phyloP scores from a whole-genome alignment of 805 yeast genomes.

The Wickerhamiella kazuoi region DNA sequence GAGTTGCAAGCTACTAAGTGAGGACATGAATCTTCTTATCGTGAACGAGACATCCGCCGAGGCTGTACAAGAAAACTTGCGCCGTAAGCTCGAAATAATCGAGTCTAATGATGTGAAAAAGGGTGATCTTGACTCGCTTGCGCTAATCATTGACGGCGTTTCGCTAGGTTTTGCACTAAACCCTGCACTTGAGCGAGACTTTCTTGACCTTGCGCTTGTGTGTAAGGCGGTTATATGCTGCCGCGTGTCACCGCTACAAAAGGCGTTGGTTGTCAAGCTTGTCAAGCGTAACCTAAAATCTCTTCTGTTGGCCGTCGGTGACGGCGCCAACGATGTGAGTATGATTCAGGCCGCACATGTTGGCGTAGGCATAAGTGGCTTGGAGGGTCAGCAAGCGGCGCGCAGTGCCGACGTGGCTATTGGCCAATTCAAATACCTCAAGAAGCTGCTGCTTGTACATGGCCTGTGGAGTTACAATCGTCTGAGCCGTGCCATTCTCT shows the following conservation, averaged over 20 bases:
- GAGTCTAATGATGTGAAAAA: conserved; percentile 37
- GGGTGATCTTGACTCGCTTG: conserved; percentile 61
- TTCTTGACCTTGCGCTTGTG: conserved; percentile 60
- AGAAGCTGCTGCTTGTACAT: conserved; percentile 73
- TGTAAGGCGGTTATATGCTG: conserved; percentile 97
- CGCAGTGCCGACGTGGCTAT: conserved; percentile 94
- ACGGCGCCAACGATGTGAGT: conserved; percentile 97
- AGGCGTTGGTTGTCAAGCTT: conserved; percentile 87
- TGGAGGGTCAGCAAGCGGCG: conserved; percentile 99
- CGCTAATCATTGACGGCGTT: conserved; percentile 85
- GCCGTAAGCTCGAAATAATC: conserved; percentile 61
- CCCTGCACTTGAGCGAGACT: conserved; percentile 54
- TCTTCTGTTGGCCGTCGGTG: conserved; percentile 84
- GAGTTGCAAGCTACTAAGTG: conserved; percentile 87
- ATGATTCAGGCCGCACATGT: conserved; percentile 99
- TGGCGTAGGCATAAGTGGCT: conserved; percentile 96
- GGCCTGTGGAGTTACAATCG: conserved; percentile 98
- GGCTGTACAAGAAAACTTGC: conserved; percentile 56
- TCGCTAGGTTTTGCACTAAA: conserved; percentile 78
- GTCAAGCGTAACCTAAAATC: conserved; percentile 64
- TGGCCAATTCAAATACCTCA: conserved; percentile 81
- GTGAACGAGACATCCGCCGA: conserved; percentile 73
- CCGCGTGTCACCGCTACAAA: conserved; percentile 93
- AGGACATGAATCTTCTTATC: conserved; percentile 84
- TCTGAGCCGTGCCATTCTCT: conserved; percentile 76